Evolutionary conservation across 257 asterid species (phyloP).

Genomic region (Ophiorrhiza pumila): DNA sequence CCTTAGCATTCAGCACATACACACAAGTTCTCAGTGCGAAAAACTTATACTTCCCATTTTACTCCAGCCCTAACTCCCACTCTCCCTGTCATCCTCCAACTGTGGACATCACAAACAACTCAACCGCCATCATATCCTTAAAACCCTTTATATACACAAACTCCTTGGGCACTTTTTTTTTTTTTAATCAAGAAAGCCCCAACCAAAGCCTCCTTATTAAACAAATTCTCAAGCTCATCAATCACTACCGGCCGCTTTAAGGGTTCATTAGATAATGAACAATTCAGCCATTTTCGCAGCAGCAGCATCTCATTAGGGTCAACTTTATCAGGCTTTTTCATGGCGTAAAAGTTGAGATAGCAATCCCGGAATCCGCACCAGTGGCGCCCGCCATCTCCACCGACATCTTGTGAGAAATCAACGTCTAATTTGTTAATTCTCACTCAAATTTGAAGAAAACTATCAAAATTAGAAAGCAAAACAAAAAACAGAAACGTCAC

Average conservation of each 20-base stretch:
- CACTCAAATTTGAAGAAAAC: neutral
- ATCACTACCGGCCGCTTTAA: constrained; percentile 72
- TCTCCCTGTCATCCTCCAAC: constrained; percentile 22
- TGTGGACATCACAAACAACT: constrained; percentile 52
- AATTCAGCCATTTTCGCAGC: constrained; percentile 76
- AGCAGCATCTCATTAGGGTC: constrained; percentile 76
- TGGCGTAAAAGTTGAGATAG: constrained; percentile 80
- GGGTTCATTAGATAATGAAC: constrained; percentile 80
- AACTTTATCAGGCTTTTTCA: constrained; percentile 72
- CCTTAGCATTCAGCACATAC: constrained; percentile 83
- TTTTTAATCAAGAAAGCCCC: no score
- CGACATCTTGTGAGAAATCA: constrained; percentile 41
- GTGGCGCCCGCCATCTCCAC: constrained; percentile 99
- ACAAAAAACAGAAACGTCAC: neutral
- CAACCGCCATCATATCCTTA: constrained; percentile 85
- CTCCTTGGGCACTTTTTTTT: constrained; percentile 75
- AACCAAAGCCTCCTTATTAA: constrained; percentile 82
- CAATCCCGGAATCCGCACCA: constrained; percentile 94
- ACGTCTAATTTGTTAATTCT: neutral
- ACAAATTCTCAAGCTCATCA: constrained; percentile 79
- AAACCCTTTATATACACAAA: constrained; percentile 77
- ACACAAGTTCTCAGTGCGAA: constrained; percentile 68
- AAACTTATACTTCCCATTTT: constrained; percentile 76
- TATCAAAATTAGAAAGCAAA: neutral
- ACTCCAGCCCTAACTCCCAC: constrained; percentile 52